phyloP scores from a whole-genome alignment of 805 yeast species.

The Maudiozyma saulgeensis region DNA sequence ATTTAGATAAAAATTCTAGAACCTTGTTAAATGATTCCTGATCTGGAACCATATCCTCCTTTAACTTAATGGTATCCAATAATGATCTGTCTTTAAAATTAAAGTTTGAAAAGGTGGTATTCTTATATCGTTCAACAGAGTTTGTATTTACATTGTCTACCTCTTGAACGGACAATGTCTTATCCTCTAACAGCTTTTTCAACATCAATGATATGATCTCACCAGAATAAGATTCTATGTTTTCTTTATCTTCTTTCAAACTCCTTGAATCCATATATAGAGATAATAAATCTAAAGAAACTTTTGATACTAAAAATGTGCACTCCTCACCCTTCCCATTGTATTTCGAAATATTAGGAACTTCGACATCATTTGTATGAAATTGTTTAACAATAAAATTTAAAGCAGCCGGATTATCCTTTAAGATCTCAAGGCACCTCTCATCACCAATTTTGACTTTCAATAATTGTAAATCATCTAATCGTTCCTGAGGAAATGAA shows the following conservation, averaged over 20 bases:
- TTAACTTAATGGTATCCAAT: no score
- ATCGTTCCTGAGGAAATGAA: constrained; percentile 24
- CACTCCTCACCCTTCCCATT: not conserved
- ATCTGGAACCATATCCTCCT: no score
- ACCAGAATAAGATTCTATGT: constrained; percentile 5
- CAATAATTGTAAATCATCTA: constrained; percentile 18
- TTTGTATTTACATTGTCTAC: not conserved
- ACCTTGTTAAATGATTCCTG: no score
- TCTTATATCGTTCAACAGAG: not conserved
- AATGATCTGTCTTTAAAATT: not conserved
- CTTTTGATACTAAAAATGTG: constrained; percentile 8
- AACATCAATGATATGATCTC: constrained; percentile 7
- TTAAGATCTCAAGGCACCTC: constrained; percentile 7
- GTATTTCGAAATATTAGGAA: not conserved
- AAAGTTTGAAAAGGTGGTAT: not conserved
- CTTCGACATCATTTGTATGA: not conserved
- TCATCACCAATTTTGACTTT: constrained; percentile 12
- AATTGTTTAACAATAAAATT: constrained; percentile 15
- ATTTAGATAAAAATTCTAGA: no score
- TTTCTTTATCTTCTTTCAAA: not conserved
- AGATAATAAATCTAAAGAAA: not conserved
- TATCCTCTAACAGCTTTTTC: constrained; percentile 3
- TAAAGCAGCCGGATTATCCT: constrained; percentile 12
- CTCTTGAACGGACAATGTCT: not conserved
- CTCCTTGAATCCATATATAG: not conserved